Base-by-base conservation (phyloP, 257 asterid species). In the Plantago elongata region DNA sequence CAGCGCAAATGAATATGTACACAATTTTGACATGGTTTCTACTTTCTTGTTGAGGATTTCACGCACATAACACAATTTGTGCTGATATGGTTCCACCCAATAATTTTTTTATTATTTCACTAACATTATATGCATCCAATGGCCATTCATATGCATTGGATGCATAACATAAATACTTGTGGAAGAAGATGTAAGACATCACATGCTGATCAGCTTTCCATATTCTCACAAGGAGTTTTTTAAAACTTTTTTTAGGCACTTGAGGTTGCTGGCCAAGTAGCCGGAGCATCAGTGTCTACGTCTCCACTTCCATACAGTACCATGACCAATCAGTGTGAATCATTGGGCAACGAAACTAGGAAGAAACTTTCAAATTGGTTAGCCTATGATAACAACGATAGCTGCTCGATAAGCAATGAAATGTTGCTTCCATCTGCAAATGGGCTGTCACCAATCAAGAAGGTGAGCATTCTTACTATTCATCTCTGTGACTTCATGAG, bases 181-280 rank as follows among this genome's bases (percentile, higher is more conserved):
- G 1, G 9, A 15, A 5, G 5, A 49, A 49, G 3, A 13, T 49
- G 4, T 1, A 1, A 34, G 40, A 7, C 40, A 34, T n/a, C 9
- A 45, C 13, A 65, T 18, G 10, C 22, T 22, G 1, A 38, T 42
- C 34, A 34, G 47, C 50, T 12, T 61, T 69, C 42, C 12, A n/a
- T 43, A 3, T 44, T 57, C 14, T 48, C 59, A 42, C 50, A 13
- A 58, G 51, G 50, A 58, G 15, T 54, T 70, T 61, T 47, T n/a
- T n/a, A n/a, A n/a, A n/a, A n/a, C n/a, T n/a, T n/a, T 60, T 78
- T 70, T 73, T 83, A 93, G 97, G 99, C 99, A 18, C 91, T 89
- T 11, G 95, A 89, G 77, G 99, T 93, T 63, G 99, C 99, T 44
- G 93, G 99, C 51, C 97, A 93, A 73, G 99, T 93, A 38, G 99